Base-by-base conservation (phyloP, 1,284 basidiomycete species). In the Pholiota adiposa region DNA sequence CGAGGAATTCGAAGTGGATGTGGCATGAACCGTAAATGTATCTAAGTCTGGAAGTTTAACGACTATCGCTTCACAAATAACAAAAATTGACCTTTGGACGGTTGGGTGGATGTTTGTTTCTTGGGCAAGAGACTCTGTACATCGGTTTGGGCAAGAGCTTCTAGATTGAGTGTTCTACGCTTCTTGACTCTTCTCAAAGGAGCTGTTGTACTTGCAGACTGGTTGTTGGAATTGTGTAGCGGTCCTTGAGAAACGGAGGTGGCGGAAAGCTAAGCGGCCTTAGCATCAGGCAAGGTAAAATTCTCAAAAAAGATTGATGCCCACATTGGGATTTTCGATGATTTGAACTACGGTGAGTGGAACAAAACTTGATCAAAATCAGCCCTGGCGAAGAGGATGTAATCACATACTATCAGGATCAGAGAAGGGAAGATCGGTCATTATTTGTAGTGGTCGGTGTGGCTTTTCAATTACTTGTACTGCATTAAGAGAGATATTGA, bases 81-180 rank as follows among this genome's bases (percentile, higher is more conserved):
- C 23, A 25, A 29, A 16, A 31, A 31, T n/a, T 29, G 9, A 58
- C 56, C 50, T 52, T 46, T 44, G 18, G 9, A 40, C 21, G 55
- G n/a, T 27, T 31, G 40, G 8, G n/a, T 25, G 18, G 43, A 23
- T 27, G 21, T 46, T 54, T 44, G 63, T 51, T 70, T 66, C 54
- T 70, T 70, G 50, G 70, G 65, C 31, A 67, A 54, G 29, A 73
- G 65, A n/a, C 68, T 68, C 56, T 73, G 62, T 4, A 76, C 46
- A 60, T 78, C 76, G 41, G 65, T 64, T 52, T 73, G 62, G 9
- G 73, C 67, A 21, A 76, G 64, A 7, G 66, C 61, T 9, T 69
- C 56, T 7, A 76, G 55, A 49, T 70, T 69, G 0, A 68, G 48
- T 31, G 66, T 69, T 65, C 73, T 76, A 59, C 69, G 69, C 59